Conservation (phyloP, 176 grass and related monocot species). For the Olyra latifolia region DNA sequence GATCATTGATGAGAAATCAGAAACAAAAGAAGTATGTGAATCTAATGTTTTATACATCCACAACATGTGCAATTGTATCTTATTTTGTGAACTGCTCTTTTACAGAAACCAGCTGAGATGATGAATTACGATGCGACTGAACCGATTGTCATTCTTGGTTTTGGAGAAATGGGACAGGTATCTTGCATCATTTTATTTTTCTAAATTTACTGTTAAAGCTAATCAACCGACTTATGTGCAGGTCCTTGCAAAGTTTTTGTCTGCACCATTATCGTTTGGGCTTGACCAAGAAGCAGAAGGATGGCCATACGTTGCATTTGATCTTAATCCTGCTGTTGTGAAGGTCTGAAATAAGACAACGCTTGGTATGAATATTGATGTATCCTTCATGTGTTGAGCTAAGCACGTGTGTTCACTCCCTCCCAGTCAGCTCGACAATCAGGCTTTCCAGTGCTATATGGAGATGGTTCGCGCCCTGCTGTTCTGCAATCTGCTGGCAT, state of each 20-base stretch:
- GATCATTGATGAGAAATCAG: constrained; percentile 71
- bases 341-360: constrained; percentile 56
- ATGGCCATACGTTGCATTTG: constrained; percentile 91
- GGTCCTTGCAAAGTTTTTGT: constrained; percentile 93
- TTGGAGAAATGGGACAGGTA: constrained; percentile 95
- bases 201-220: neutral
- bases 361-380: neutral
- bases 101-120: constrained; percentile 66
- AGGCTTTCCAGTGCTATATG: constrained; percentile 79
- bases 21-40: constrained; percentile 69
- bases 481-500: constrained; percentile 94
- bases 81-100: constrained; percentile 34
- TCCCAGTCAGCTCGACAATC: constrained; percentile 72
- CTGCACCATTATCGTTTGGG: constrained; percentile 82
- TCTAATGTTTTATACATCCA: constrained; percentile 5
- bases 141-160: constrained; percentile 93
- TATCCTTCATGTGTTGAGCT: constrained; percentile 21
- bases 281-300: constrained; percentile 55
- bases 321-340: constrained; percentile 86
- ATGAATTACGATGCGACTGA: constrained; percentile 78
- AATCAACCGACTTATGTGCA: constrained; percentile 20
- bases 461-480: constrained; percentile 88
- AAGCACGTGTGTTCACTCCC: constrained; percentile 18
- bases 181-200: constrained; percentile 17
- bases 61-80: neutral